Evolutionary conservation across 768 basidiomycete genomes (phyloP).

Genomic region (Leccinum sublutescens): DNA sequence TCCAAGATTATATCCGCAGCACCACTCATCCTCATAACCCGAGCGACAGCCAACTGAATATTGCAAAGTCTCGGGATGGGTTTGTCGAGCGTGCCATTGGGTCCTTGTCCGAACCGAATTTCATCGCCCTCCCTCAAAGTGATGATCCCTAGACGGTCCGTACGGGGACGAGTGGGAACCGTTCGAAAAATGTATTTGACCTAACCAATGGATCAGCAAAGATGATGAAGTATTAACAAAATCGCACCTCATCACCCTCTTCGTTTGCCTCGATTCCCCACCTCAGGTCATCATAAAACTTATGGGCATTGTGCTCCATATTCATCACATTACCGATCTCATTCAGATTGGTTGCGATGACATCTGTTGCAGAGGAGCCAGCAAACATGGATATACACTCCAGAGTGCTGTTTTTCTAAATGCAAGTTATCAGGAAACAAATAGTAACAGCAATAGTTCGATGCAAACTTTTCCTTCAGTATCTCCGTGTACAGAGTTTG

Average conservation of each 20-base stretch:
- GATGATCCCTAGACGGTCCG: background rate
- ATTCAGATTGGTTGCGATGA: background rate
- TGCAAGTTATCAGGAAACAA: background rate
- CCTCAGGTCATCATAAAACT: background rate
- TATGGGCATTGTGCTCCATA: background rate
- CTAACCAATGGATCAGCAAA: background rate
- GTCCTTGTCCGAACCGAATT: slow-evolving; percentile 3
- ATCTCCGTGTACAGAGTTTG: background rate
- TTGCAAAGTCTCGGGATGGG: slow-evolving; percentile 1
- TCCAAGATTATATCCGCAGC: slow-evolving; percentile 6
- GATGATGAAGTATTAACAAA: background rate
- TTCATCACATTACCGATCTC: background rate
- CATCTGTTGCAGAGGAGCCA: background rate
- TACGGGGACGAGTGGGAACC: background rate
- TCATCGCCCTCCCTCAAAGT: slow-evolving; percentile 4
- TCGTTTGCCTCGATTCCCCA: slow-evolving; percentile 6
- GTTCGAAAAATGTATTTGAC: background rate
- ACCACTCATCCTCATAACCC: slow-evolving; percentile 7
- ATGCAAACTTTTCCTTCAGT: background rate
- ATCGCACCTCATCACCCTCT: slow-evolving; percentile 1
- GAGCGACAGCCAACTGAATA: slow-evolving; percentile 7
- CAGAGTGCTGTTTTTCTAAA: background rate
- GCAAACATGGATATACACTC: slow-evolving; percentile 6
- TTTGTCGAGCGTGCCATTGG: background rate
- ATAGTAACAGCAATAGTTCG: background rate